A percentile compares a stretch with the other conserved stretches of the same genome.
Conservation (phyloP, 2,329 filamentous ascomycete genomes). For the Cladosporium sphaerospermum region DNA sequence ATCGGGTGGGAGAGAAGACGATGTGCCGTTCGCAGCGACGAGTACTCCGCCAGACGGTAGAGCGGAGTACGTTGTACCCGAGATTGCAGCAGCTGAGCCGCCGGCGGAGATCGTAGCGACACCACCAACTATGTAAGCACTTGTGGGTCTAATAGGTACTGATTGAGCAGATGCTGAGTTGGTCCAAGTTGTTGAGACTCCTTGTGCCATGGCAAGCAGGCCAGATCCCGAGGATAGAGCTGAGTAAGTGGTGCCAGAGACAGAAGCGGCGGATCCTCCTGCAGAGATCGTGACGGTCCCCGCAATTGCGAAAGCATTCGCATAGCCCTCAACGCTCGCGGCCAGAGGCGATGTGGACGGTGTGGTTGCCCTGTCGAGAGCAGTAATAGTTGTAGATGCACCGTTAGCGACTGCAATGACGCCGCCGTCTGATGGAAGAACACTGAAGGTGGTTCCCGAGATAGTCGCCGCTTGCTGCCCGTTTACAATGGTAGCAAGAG, state of each 20-base stretch:
- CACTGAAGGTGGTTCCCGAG: background rate
- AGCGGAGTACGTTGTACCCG: background rate
- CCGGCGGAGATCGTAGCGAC: background rate
- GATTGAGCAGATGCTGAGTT: background rate
- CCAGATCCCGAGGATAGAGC: background rate
- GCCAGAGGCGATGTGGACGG: background rate
- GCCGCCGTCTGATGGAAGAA: background rate
- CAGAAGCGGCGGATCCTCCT: background rate
- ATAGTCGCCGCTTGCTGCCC: background rate
- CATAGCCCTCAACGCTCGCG: background rate
- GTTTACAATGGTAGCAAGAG: background rate
- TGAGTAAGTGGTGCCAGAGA: constrained; percentile 1
- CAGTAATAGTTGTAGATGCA: background rate
- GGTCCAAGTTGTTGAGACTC: background rate
- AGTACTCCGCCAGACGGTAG: background rate
- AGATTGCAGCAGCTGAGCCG: background rate
- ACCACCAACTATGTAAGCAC: background rate
- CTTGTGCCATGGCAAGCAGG: background rate
- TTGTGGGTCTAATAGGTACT: background rate
- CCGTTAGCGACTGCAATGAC: background rate
- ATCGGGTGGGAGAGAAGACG: background rate
- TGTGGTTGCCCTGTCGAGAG: background rate
- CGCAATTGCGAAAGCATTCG: background rate
- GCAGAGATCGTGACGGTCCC: background rate
- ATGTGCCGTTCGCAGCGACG: background rate